Evolutionary conservation across 176 grass and related monocot genomes (phyloP).

Genomic region (Oryza meyeriana): DNA sequence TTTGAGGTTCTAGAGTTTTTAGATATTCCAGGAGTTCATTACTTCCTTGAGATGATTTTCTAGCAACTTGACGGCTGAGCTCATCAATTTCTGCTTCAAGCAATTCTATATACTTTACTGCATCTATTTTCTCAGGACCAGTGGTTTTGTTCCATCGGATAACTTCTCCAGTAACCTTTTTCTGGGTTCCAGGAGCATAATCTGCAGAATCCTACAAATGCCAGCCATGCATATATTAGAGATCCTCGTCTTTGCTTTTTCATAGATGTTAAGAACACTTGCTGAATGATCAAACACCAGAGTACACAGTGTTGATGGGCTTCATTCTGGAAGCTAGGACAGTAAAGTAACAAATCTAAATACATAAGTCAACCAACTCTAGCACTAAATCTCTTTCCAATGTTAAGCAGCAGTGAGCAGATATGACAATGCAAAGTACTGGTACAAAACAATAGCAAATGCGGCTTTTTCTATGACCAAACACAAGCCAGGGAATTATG

Average conservation of each 20-base stretch:
- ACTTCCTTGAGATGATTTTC: slow-evolving; percentile 57
- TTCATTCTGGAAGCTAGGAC: slow-evolving; percentile 14
- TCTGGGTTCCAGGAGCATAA: slow-evolving; percentile 84
- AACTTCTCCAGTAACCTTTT: slow-evolving; percentile 87
- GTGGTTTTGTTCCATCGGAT: slow-evolving; percentile 89
- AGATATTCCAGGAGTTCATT: slow-evolving; percentile 90
- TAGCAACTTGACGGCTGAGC: slow-evolving; percentile 62
- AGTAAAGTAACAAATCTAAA: not conserved
- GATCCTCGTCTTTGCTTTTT: not conserved
- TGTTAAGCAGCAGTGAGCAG: not conserved
- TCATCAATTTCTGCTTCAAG: slow-evolving; percentile 94
- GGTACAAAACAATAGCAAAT: not conserved
- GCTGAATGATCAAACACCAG: slow-evolving; percentile 10
- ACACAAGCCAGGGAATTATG: not conserved
- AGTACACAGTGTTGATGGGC: not conserved
- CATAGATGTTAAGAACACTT: not conserved
- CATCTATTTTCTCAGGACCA: slow-evolving; percentile 87
- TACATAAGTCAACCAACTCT: not conserved
- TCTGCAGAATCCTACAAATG: slow-evolving; percentile 55
- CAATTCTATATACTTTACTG: slow-evolving; percentile 84
- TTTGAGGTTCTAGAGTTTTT: slow-evolving; percentile 87
- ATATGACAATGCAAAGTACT: not conserved
- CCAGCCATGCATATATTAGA: slow-evolving; percentile 15
- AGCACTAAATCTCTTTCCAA: slow-evolving; percentile 2
- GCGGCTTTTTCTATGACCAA: not conserved